Percentiles rank a stretch among this genome's conserved stretches.
phyloP scores from a whole-genome alignment of 176 grass and related monocot species.

The Pharus latifolius region DNA sequence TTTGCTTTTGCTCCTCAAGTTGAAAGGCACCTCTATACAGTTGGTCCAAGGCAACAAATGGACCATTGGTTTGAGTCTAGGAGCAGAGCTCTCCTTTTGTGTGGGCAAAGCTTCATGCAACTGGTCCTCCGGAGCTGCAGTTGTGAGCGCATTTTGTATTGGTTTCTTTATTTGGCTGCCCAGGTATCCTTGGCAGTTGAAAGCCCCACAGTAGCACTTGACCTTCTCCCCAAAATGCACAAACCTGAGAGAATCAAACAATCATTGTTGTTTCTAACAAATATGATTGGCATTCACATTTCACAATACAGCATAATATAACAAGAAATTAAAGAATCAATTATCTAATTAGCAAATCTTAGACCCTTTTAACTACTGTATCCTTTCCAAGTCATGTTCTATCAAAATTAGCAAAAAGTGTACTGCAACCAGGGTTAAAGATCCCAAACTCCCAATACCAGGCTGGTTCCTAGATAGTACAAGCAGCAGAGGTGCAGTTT shows the following conservation, averaged over 20 bases:
- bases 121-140: neutral
- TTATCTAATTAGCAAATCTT: neutral
- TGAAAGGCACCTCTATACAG: constrained; percentile 52
- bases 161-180: constrained; percentile 73
- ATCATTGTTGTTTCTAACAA: neutral
- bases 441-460: no score
- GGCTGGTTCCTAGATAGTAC: no score
- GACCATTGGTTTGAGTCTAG: constrained; percentile 16
- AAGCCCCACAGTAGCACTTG: constrained; percentile 58
- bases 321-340: no score
- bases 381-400: neutral
- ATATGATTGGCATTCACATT: neutral
- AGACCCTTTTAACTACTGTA: neutral
- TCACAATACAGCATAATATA: neutral
- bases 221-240: constrained; percentile 94
- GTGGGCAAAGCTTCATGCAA: neutral
- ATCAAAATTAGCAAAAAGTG: neutral
- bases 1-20: constrained; percentile 47
- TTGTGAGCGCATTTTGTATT: neutral
- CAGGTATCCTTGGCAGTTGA: constrained; percentile 77
- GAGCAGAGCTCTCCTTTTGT: neutral
- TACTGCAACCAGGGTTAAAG: neutral
- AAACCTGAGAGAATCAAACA: constrained; percentile 39
- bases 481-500: no score
- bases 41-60: constrained; percentile 41